Base-by-base conservation (phyloP, 2,329 filamentous ascomycete genomes). In the Aspergillus quadrilineatus region DNA sequence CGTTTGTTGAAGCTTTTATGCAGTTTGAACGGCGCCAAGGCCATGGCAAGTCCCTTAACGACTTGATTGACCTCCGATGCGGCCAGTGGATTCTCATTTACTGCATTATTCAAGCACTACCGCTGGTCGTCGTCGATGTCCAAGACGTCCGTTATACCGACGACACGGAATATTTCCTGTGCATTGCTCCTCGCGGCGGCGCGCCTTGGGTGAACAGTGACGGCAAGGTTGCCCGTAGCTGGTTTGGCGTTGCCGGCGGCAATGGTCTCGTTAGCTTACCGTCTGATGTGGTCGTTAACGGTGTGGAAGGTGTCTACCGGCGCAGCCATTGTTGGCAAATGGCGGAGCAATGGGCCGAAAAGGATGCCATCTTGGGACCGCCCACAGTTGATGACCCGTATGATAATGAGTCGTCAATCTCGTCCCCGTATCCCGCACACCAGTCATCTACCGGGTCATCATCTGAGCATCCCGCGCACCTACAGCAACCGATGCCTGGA, bases 311-410 rank as follows among this genome's bases (percentile, higher is more conserved):
- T 44, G 82, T 87, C 43, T 89, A 88, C 70, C 80, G 83, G 14
- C 82, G 86, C 42, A 87, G 83, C 59, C 87, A 89, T 67, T 89
- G 86, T 72, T 90, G 87, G 87, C 74, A 80, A 56, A 79, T 82
- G 64, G 86, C 85, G 3, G 79, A 84, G 62, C 77, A 81, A 62
- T 89, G 87, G 87, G 78, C 78, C 7, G 75, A 77, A 36, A 74
- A 76, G 15, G 69, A 71, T 52, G 62, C 68, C 49, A 62, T 73
- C 14, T 57, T 74, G 43, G 69, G 63, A 3, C 69, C 70, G 4
- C 68, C 73, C 1, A 64, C 66, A 50, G 55, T 70, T 4, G 71
- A 72, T 29, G 71, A 73, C 17, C 65, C 68, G 14, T 73, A 73
- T 48, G 69, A 72, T 17, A 67, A 73, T 41, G 72, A 74, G 46